Base-by-base conservation (phyloP, 495 filamentous ascomycete species). In the Neurospora sp. region DNA sequence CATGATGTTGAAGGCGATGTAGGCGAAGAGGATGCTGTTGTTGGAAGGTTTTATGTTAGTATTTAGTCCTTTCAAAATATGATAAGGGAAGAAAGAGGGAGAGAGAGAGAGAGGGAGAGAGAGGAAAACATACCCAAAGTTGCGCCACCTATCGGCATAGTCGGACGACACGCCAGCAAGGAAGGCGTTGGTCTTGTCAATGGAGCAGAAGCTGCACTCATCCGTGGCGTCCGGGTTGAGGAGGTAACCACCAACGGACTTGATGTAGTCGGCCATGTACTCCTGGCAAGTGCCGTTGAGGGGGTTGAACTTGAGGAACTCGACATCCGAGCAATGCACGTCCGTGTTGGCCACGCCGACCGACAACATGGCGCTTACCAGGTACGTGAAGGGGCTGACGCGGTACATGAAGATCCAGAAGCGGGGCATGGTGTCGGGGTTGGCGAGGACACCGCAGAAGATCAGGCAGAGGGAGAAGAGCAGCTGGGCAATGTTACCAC, bases 331-430 rank as follows among this genome's bases (percentile, higher is more conserved):
- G 81, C 92, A 95, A 1, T 79, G 14, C 1, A 90, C 88, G 0
- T 78, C 31, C 2, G 85, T 86, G 39, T 91, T 89, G n/a, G 89
- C 86, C 5, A 94, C 77, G 1, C 85, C 88, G 0, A 84, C 84
- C 0, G 89, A 87, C n/a, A 93, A 75, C 78, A 93, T 87, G 18
- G 86, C 87, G 39, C 83, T 85, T 8, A 93, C 87, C 0, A 92
- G 81, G 75, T 94, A 94, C 0, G 89, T 91, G 72, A 94, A 89
- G 7, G 93, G 92, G 7, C 90, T 92, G 69, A 92, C 83, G 38
- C 90, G 89, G 79, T 94, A 93, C 90, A 94, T 92, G 84, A 94
- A 94, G 75, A 92, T 92, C 92, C 92, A 96, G 84, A 94, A 94
- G 11, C 87, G 79, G 11, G 91, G 91, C 38, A 94, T 81, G 2